A percentile compares a stretch with the other conserved stretches of the same genome.
These are phyloP conservation scores for Hypomontagnella submonticulosa DNA, from an alignment of 495 filamentous ascomycete species.

Conservation along the genomic window DNA sequence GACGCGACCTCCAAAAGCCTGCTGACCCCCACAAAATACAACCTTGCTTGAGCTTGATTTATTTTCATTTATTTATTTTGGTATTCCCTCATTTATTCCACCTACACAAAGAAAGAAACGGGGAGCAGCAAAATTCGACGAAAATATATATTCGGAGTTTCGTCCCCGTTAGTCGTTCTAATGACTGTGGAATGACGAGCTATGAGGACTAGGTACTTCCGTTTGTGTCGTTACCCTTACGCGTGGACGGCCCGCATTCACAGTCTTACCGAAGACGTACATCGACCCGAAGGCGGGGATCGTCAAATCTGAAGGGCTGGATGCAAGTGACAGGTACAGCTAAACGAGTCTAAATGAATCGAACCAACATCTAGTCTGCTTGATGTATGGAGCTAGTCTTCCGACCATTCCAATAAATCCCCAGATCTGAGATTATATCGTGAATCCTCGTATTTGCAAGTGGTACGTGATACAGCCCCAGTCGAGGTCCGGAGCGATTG, in stretches of 20 bases:
- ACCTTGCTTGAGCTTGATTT: slow-evolving; percentile 4
- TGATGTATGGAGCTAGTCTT: not conserved
- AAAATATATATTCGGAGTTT: slow-evolving; percentile 2
- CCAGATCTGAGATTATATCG: slow-evolving; percentile 4
- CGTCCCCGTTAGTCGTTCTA: not conserved
- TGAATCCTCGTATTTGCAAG: slow-evolving; percentile 1
- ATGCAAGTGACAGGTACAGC: too few relatives aligned
- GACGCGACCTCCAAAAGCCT: slow-evolving; percentile 20
- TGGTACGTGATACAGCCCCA: slow-evolving; percentile 23
- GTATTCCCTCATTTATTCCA: not conserved
- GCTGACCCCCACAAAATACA: slow-evolving; percentile 32
- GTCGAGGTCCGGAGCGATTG: slow-evolving; percentile 12
- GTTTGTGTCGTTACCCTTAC: too few relatives aligned
- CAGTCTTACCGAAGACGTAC: not conserved
- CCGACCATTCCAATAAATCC: slow-evolving; percentile 2
- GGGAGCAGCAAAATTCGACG: too few relatives aligned
- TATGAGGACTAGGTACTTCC: too few relatives aligned
- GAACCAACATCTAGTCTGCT: not conserved
- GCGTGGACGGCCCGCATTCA: too few relatives aligned
- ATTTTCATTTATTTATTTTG: not conserved
- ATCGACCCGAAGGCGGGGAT: slow-evolving; percentile 10
- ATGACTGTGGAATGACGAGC: too few relatives aligned
- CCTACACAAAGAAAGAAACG: not conserved
- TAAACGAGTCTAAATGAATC: too few relatives aligned
- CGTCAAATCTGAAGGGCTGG: not conserved